Evolutionary conservation across 805 yeast genomes (phyloP), one percentile per base, ranked within the genome.

Genomic region (Candida coleopterorum): DNA sequence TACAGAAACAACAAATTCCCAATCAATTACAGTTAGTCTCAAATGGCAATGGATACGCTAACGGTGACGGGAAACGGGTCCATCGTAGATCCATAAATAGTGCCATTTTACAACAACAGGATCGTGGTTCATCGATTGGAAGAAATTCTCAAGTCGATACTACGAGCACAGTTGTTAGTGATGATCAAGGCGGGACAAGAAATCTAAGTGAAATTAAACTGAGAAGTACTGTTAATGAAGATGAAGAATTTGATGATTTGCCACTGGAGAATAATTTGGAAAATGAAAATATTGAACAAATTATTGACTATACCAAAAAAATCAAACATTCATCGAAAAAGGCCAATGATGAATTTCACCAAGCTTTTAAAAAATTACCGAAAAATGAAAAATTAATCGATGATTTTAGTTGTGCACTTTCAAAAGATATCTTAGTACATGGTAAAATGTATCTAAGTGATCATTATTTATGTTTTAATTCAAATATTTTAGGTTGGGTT

Each of bases 401-500:
- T 18, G 86, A 79, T 44, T 76, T 63, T 48, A 69, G 77, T 14
- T 81, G 88, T 60, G 88, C 88, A 0, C 62, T 74, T 21, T 77
- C 79, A 14, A 68, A 73, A 36, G 88, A 82, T 46, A 77, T 82
- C 26, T 56, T 82, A 22, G 66, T 79, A 12, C 89, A 82, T 43
- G 89, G 89, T 12, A 69, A 74, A 42, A 49, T 82, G 50, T 81
- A 75, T 53, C 55, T 82, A 6, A 68, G 79, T 28, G 76, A 75
- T 38, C 62, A 65, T 37, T 70, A 68, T 47, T 55, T 82, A 12
- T 72, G 81, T 46, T 82, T 82, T 56, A 77, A 78, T 44, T 77
- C 86, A 1, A 81, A 79, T 45, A 72, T 82, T 31, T 62, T 81
- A 39, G 87, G 87, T 0, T 72, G 81, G 70, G 78, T 77, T 1